These are phyloP conservation scores for Trichoderma simmonsii DNA, from an alignment of 2,329 filamentous ascomycete genomes.

Conservation along the genomic window DNA sequence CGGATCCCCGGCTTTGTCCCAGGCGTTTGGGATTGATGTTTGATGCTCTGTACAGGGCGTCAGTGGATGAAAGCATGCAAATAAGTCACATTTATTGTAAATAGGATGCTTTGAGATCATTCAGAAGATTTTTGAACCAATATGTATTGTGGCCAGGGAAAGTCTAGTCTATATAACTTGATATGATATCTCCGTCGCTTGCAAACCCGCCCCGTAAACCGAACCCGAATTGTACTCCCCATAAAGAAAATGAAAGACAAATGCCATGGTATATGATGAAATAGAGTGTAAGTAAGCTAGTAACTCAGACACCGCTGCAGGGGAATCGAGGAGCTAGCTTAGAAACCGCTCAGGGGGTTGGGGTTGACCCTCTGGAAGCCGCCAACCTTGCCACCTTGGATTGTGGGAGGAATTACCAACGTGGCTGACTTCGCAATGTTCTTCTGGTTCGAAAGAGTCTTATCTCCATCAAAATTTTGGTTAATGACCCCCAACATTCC, in stretches of 20 bases:
- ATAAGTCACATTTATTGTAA: not conserved
- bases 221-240: not conserved
- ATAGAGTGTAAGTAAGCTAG: not conserved
- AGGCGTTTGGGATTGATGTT: not conserved
- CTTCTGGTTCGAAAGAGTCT: conserved; percentile 38
- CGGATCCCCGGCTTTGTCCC: not conserved
- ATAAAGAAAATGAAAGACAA: not conserved
- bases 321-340: not conserved
- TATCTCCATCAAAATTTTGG: conserved; percentile 40
- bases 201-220: not conserved
- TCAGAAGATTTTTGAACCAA: not conserved
- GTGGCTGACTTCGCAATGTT: conserved; percentile 34
- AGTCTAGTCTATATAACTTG: conserved; percentile 7
- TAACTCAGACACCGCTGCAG: not conserved
- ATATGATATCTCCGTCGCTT: not conserved
- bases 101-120: not conserved
- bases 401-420: conserved; percentile 29
- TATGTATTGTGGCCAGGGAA: not conserved
- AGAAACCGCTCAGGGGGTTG: conserved; percentile 40
- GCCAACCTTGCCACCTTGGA: conserved; percentile 34
- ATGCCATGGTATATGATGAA: not conserved
- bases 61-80: not conserved
- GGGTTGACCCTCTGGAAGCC: conserved; percentile 31
- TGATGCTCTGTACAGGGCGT: not conserved
- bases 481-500: conserved; percentile 45